Evolutionary conservation across 768 basidiomycete genomes (phyloP).

Genomic region (Collybiopsis confluens): DNA sequence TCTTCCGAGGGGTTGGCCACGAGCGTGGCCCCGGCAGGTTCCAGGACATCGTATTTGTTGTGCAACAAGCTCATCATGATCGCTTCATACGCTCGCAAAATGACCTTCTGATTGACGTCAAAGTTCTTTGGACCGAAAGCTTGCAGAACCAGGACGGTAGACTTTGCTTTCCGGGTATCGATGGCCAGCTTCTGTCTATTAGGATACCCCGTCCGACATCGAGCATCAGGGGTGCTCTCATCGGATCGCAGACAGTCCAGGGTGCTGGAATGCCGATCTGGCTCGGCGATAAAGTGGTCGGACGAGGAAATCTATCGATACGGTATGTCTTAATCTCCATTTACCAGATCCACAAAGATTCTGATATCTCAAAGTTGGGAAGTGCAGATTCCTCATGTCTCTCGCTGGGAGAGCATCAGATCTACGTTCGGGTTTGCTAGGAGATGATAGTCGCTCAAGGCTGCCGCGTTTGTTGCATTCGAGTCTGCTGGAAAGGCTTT

Average conservation of each 20-base stretch:
- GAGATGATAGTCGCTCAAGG: not conserved
- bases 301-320: slow-evolving; percentile 60
- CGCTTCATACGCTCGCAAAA: slow-evolving; percentile 53
- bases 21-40: slow-evolving; percentile 50
- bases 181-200: slow-evolving; percentile 49
- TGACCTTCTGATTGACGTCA: slow-evolving; percentile 51
- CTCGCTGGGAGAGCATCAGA: slow-evolving; percentile 3
- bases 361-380: slow-evolving; percentile 1
- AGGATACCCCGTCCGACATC: slow-evolving; percentile 51
- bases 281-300: slow-evolving; percentile 45
- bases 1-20: slow-evolving; percentile 64
- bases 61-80: slow-evolving; percentile 56
- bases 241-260: slow-evolving; percentile 45
- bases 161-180: slow-evolving; percentile 51
- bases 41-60: slow-evolving; percentile 65
- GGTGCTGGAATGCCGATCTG: slow-evolving; percentile 71
- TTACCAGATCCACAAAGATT: not conserved
- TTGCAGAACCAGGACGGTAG: slow-evolving; percentile 43
- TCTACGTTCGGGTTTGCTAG: not conserved
- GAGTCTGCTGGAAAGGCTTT: not conserved
- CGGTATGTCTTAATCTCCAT: slow-evolving; percentile 37
- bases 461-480: not conserved
- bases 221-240: slow-evolving; percentile 28
- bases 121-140: slow-evolving; percentile 52
- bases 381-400: not conserved